A percentile compares a stretch with the other conserved stretches of the same genome.
Conservation (phyloP, 129 eudicot genomes). For the Solidago caesia region DNA sequence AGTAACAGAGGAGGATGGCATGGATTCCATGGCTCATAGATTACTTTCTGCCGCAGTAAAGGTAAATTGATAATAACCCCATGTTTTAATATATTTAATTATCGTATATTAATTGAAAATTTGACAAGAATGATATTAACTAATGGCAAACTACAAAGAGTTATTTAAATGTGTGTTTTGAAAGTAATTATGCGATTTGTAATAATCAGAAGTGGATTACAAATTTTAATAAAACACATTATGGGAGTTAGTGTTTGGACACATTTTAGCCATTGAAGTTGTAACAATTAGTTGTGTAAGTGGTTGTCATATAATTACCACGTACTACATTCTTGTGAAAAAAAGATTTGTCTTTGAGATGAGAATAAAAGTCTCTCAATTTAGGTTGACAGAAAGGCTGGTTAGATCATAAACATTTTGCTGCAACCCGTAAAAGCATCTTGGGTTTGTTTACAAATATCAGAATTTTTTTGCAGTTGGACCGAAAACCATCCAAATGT, state of each 20-base stretch:
- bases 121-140: background rate
- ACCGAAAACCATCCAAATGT: conserved; percentile 91
- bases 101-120: background rate
- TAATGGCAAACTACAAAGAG: background rate
- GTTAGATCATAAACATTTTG: background rate
- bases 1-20: conserved; percentile 94
- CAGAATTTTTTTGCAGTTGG: conserved; percentile 57
- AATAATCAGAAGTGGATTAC: background rate
- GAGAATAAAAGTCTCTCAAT: background rate
- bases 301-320: background rate
- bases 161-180: background rate
- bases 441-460: background rate
- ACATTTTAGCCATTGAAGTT: background rate
- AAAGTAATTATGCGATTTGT: background rate
- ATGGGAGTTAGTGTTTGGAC: background rate
- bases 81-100: no score
- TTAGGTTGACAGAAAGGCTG: background rate
- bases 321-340: background rate
- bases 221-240: background rate
- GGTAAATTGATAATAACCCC: conserved; percentile 32
- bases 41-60: conserved; percentile 93
- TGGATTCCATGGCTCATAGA: conserved; percentile 93
- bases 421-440: background rate
- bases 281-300: background rate
- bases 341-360: background rate